These are phyloP conservation scores for Colletotrichum siamense DNA, from an alignment of 2,329 filamentous ascomycete species.

Conservation along the genomic window DNA sequence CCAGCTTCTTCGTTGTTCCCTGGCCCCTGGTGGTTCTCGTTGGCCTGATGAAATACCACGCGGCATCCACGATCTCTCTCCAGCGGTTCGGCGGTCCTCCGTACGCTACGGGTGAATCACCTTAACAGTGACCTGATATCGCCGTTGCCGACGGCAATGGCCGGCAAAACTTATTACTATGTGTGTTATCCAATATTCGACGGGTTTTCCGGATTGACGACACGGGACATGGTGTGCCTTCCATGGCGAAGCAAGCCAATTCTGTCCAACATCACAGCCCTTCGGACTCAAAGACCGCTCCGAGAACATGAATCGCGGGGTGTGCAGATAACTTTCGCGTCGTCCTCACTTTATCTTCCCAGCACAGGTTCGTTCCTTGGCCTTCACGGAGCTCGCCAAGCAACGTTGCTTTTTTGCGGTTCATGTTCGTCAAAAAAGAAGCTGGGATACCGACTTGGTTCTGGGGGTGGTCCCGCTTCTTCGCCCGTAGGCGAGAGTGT, in stretches of 20 bases:
- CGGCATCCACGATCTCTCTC: background rate
- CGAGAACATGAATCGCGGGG: background rate
- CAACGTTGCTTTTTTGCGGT: background rate
- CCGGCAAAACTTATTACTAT: background rate
- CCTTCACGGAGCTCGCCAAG: background rate
- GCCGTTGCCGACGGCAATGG: conserved; percentile 1
- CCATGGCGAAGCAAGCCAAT: background rate
- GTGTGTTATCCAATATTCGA: background rate
- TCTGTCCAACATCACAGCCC: background rate
- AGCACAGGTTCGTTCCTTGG: background rate
- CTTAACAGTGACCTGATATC: background rate
- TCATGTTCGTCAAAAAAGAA: background rate
- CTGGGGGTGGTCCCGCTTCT: background rate
- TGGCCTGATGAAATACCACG: background rate
- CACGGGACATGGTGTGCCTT: background rate
- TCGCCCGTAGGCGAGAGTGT: background rate
- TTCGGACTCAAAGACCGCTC: background rate
- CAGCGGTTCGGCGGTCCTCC: background rate
- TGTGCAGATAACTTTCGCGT: background rate
- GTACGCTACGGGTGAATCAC: background rate
- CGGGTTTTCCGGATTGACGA: background rate
- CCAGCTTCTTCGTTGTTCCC: background rate
- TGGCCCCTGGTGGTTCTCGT: background rate
- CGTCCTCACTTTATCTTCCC: background rate
- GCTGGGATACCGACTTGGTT: background rate